Conservation (phyloP, 2,329 filamentous ascomycete genomes). For the Monilinia fructigena region DNA sequence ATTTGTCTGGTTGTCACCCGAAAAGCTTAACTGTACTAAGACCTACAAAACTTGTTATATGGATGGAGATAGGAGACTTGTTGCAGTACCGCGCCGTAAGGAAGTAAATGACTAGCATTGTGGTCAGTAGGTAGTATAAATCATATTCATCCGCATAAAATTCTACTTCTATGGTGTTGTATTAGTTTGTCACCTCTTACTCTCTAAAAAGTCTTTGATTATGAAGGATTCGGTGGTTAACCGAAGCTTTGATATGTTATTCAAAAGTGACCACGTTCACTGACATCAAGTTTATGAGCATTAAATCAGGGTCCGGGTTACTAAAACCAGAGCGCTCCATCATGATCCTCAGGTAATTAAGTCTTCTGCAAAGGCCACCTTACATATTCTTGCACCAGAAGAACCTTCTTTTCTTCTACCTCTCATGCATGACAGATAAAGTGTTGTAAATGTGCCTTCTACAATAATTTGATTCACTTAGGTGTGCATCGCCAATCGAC, state of each 20-base stretch:
- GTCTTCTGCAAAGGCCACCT: not conserved
- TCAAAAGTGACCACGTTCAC: too few species aligned
- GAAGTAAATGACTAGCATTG: not conserved
- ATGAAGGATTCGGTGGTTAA: not conserved
- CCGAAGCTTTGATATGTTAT: too few species aligned
- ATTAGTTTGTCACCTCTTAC: not conserved
- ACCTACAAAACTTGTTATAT: too few species aligned
- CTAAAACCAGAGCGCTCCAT: not conserved
- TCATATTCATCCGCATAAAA: not conserved
- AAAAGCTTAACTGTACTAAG: not conserved
- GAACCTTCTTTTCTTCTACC: not conserved
- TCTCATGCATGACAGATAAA: not conserved
- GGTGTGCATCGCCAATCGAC: not conserved
- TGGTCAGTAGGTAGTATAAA: too few species aligned
- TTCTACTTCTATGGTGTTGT: not conserved
- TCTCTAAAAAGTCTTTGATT: not conserved
- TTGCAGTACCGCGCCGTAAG: not conserved
- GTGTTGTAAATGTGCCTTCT: not conserved
- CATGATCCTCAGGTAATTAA: not conserved
- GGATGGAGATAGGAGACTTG: not conserved
- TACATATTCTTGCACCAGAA: not conserved
- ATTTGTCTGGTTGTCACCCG: not conserved
- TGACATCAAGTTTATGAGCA: too few species aligned
- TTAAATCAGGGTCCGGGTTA: not conserved
- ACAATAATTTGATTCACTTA: not conserved